A percentile compares a stretch with the other conserved stretches of the same genome.
Conservation (phyloP, 1,139 yeast species). For the Yamadazyma dushanensis region DNA sequence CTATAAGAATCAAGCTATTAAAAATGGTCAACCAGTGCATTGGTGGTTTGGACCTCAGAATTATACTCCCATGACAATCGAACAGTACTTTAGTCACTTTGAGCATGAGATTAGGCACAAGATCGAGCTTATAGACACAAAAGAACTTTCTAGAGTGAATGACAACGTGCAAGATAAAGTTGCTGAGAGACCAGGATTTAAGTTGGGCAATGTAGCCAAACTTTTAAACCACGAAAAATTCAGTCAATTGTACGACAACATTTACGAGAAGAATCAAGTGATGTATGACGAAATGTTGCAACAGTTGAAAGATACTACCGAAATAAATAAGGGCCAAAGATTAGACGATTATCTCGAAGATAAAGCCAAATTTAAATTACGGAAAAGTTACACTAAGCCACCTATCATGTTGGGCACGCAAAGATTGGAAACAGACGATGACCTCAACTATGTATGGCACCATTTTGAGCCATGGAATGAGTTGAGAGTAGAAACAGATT, state of each 20-base stretch:
- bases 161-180: conserved; percentile 5
- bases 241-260: conserved; percentile 24
- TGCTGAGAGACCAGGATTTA: background rate
- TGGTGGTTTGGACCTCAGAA: conserved; percentile 64
- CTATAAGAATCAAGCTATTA: conserved; percentile 45
- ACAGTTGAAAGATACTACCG: conserved; percentile 31
- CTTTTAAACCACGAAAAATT: conserved; percentile 14
- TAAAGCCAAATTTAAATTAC: conserved; percentile 21
- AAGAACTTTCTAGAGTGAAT: conserved; percentile 6
- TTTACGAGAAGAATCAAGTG: conserved; percentile 24
- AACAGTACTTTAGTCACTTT: conserved; percentile 46
- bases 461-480: conserved; percentile 57
- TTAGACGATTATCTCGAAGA: conserved; percentile 41
- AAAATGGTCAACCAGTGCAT: conserved; percentile 43
- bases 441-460: conserved; percentile 46
- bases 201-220: background rate
- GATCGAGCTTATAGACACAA: background rate
- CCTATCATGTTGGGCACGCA: conserved; percentile 40
- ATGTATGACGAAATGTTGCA: conserved; percentile 23
- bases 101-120: conserved; percentile 14
- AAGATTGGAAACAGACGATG: conserved; percentile 38
- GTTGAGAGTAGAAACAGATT: conserved; percentile 44
- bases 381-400: conserved; percentile 32
- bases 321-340: conserved; percentile 39
- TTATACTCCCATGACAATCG: conserved; percentile 51